Evolutionary conservation across 495 filamentous ascomycete species (phyloP).

Genomic region (Umbilicaria muhlenbergii): DNA sequence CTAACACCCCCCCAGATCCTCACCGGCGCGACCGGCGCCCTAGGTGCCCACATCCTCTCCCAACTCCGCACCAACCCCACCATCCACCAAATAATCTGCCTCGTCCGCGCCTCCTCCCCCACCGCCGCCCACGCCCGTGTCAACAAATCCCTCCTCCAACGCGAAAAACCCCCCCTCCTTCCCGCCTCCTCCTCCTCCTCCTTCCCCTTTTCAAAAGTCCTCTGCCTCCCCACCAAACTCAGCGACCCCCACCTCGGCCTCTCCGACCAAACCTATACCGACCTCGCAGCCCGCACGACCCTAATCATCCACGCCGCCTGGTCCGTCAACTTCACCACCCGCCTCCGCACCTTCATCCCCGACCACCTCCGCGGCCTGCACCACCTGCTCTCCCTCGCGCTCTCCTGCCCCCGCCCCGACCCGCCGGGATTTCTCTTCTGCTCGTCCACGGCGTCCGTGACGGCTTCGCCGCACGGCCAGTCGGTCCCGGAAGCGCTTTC

Average conservation of each 20-base stretch:
- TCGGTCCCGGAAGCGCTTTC: slow-evolving; percentile 34
- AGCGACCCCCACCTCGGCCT: slow-evolving; percentile 31
- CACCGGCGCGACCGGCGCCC: slow-evolving; percentile 46
- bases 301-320: slow-evolving; percentile 50
- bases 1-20: slow-evolving; percentile 13
- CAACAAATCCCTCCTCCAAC: slow-evolving; percentile 25
- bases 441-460: slow-evolving; percentile 39
- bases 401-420: slow-evolving; percentile 15
- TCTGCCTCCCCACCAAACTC: slow-evolving; percentile 14
- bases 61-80: slow-evolving; percentile 19
- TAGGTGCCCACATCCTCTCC: slow-evolving; percentile 41
- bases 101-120: slow-evolving; percentile 34
- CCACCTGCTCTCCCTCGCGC: slow-evolving; percentile 40
- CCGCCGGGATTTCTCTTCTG: slow-evolving; percentile 37
- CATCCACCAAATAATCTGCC: slow-evolving; percentile 33
- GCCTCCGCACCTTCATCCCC: slow-evolving; percentile 38
- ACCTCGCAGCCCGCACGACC: slow-evolving; percentile 26
- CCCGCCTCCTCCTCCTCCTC: slow-evolving; percentile 2
- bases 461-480: slow-evolving; percentile 11
- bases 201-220: slow-evolving; percentile 19
- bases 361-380: slow-evolving; percentile 38
- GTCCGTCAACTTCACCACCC: slow-evolving; percentile 56
- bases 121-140: slow-evolving; percentile 33
- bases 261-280: slow-evolving; percentile 15
- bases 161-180: slow-evolving; percentile 9